Base-by-base conservation (phyloP, 2,329 filamentous ascomycete species). In the Hymenoscyphus linearis region DNA sequence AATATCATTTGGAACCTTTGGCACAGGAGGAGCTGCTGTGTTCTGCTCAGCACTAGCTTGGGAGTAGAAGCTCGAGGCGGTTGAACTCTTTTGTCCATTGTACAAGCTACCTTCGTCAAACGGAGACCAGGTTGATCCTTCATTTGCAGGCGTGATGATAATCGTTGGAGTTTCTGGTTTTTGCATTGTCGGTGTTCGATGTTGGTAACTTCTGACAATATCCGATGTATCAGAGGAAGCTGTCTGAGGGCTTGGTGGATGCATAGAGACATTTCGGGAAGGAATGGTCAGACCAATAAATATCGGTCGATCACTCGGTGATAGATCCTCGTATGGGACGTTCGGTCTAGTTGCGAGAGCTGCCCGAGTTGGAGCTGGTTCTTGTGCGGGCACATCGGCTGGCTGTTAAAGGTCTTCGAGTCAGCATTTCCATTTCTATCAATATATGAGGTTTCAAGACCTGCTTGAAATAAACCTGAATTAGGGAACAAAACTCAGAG, bases 231-330 rank as follows among this genome's bases (percentile, higher is more conserved):
- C 61, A 62, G 70, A 69, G 53, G 56, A 65, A 55, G 67, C 67
- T 50, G 68, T 83, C 52, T 80, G 77, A n/a, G 82, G 81, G 60
- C 79, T 82, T 70, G 81, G 75, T 67, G 76, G 78, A 68, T 74
- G 82, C 47, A 72, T 75, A 67, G 69, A 74, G 31, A 77, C 65
- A 36, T 77, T 75, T 53, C 82, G 80, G 14, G 84, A 81, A 2
- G 87, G 83, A 53, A 91, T 76, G 14, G 83, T 81, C 57, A 91
- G 85, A 13, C 88, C 88, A 65, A 91, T 91, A 50, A 88, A 81
- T 62, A 91, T 91, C 1, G 86, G 86, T n/a, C 85, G 80, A 67
- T 88, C 85, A 61, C 82, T 83, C 0, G 88, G 88, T 14, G 88
- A 90, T 3, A 90, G 77, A 63, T 85, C 84, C 61, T 65, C 65